Evolutionary conservation across 192 early-diverging fungal species (phyloP), one percentile per base, ranked within the genome.

Genomic region (Entomortierella parvispora): DNA sequence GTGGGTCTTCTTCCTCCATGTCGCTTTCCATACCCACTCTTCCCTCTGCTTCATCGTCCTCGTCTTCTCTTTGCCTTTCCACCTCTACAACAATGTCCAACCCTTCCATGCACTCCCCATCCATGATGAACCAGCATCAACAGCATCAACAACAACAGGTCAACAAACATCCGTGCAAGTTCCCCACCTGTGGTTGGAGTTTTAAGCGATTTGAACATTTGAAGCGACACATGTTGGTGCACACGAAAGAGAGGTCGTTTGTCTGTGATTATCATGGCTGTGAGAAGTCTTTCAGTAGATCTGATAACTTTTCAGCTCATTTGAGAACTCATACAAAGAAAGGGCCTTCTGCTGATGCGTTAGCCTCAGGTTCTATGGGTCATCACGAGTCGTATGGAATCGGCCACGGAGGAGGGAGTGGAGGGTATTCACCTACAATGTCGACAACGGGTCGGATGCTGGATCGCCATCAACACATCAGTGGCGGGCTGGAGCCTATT

Each of bases 161-260:
- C 4, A 76, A 76, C 62, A 80, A 80, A 18, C 75, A 82, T 31
- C 68, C 62, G 18, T 82, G 81, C 68, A 66, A 79, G 40, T 79
- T 72, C 51, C 70, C 81, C 0, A 61, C 67, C 14, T 82, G 81
- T 29, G 64, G 58, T 23, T 88, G 85, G 86, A 85, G 81, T 32
- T 94, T 94, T 67, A 93, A 93, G 69, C 84, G 92, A 28, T 92
- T 89, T 49, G 91, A 93, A 69, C 93, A 95, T 68, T 80, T 95
- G 12, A 93, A 91, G 29, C 88, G 93, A 20, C 93, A 95, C 67
- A 86, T 90, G 84, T 84, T 92, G 58, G 90, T 89, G 2, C 92
- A 93, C 66, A 89, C 92, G 33, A 91, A 91, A 42, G 90, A 91
- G 58, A 80, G 89, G 45, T 85, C 91, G 23, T 88, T 91, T 80